Conservation (phyloP, 179 eudicot genomes). For the Actinidia arguta region DNA sequence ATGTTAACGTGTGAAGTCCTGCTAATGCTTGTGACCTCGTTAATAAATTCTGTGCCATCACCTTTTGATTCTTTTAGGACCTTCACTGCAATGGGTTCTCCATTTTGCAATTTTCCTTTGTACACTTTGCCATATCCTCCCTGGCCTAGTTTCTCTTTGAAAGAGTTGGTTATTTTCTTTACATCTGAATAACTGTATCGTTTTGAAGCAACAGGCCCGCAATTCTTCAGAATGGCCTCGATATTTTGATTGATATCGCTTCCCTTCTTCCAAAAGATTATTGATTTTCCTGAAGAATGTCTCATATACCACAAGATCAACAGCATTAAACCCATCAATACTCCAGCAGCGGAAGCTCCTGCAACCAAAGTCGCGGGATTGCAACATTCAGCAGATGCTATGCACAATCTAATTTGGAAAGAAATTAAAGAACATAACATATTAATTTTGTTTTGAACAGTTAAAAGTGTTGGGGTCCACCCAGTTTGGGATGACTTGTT, state of each 20-base stretch:
- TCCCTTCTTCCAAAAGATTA: constrained; percentile 1
- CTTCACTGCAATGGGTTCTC: background rate
- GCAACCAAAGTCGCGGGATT: too few relatives aligned
- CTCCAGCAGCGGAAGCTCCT: too few relatives aligned
- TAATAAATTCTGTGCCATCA: background rate
- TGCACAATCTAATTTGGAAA: too few relatives aligned
- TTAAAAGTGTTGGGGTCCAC: too few relatives aligned
- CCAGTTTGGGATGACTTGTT: too few relatives aligned
- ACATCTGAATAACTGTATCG: background rate
- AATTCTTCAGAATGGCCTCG: constrained; percentile 9
- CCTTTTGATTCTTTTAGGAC: background rate
- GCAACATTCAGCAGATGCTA: too few relatives aligned
- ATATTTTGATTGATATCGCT: background rate
- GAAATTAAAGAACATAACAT: too few relatives aligned
- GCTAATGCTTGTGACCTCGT: constrained; percentile 3
- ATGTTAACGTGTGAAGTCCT: background rate
- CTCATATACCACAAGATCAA: too few relatives aligned
- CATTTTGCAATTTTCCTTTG: background rate
- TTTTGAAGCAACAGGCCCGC: background rate
- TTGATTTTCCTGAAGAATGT: too few relatives aligned
- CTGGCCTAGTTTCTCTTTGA: background rate
- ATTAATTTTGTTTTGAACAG: too few relatives aligned
- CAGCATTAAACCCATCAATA: too few relatives aligned
- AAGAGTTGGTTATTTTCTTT: background rate
- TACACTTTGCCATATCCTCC: background rate